phyloP scores from a whole-genome alignment of 306 rosid species.

The Quercus cerris region DNA sequence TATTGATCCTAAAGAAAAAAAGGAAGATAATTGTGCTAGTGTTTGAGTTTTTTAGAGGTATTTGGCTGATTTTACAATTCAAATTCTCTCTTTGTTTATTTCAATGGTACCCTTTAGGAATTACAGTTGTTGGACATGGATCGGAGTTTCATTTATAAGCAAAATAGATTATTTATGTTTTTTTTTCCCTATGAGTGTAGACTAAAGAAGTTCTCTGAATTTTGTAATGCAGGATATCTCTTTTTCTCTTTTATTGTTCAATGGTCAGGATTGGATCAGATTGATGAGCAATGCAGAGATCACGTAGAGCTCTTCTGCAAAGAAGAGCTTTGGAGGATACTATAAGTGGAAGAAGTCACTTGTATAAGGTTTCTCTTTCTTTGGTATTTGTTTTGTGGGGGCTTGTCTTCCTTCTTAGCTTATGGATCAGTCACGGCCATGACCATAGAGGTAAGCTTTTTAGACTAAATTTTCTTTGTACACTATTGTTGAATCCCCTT shows the following conservation, averaged over 20 bases:
- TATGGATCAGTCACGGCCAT: conserved; percentile 68
- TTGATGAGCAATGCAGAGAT: conserved; percentile 86
- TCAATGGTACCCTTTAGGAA: neutral
- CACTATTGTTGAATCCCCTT: neutral
- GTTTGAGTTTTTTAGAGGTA: neutral
- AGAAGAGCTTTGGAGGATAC: conserved; percentile 60
- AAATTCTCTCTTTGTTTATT: neutral
- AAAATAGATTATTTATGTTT: neutral
- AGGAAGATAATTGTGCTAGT: neutral
- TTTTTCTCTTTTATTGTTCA: conserved; percentile 4
- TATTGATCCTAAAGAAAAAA: neutral
- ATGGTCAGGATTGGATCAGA: conserved; percentile 28
- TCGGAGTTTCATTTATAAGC: neutral
- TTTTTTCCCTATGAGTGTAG: neutral
- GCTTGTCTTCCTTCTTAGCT: conserved; percentile 59
- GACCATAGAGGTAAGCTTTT: conserved; percentile 54
- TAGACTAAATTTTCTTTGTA: conserved; percentile 2
- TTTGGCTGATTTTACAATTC: conserved; percentile 9
- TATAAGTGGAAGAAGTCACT: conserved; percentile 41
- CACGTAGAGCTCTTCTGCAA: conserved; percentile 66
- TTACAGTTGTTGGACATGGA: neutral
- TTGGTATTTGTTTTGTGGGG: conserved; percentile 72
- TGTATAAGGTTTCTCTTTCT: conserved; percentile 73
- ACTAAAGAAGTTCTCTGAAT: conserved; percentile 22
- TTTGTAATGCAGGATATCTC: conserved; percentile 32